A percentile compares a stretch with the other conserved stretches of the same genome.
Conservation (phyloP, 2,329 filamentous ascomycete genomes). For the Xylaria sp. region DNA sequence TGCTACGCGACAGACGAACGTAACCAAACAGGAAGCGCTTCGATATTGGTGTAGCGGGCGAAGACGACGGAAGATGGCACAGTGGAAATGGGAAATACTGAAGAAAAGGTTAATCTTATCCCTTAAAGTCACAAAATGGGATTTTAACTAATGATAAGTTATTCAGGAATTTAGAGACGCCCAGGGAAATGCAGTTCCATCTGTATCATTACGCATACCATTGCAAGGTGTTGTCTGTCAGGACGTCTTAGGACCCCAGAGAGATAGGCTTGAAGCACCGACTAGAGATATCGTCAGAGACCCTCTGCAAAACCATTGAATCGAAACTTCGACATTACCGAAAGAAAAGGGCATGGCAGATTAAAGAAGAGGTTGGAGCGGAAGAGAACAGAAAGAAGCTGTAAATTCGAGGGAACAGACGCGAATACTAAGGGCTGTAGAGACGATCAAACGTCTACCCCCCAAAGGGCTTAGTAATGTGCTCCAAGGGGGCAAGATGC, state of each 20-base stretch:
- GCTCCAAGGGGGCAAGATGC: too few relatives aligned
- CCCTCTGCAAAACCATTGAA: neutral
- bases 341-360: neutral
- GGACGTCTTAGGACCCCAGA: neutral
- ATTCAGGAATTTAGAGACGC: neutral
- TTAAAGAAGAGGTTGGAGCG: neutral
- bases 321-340: neutral
- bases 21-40: slow-evolving; percentile 8
- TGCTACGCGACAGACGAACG: neutral
- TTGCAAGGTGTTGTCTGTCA: slow-evolving; percentile 3
- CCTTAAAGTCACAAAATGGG: too few relatives aligned
- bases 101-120: neutral
- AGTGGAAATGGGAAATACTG: neutral
- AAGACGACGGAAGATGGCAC: neutral
- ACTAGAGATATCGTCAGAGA: slow-evolving; percentile 1
- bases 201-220: neutral
- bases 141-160: neutral
- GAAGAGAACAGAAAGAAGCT: neutral
- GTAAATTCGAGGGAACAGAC: neutral
- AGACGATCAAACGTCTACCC: too few relatives aligned
- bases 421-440: neutral
- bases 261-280: neutral
- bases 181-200: neutral
- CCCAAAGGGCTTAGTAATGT: too few relatives aligned
- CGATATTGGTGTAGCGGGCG: slow-evolving; percentile 9